Conservation (phyloP, 225 moss, liverwort and hornwort genomes). For the Lunularia cruciata region DNA sequence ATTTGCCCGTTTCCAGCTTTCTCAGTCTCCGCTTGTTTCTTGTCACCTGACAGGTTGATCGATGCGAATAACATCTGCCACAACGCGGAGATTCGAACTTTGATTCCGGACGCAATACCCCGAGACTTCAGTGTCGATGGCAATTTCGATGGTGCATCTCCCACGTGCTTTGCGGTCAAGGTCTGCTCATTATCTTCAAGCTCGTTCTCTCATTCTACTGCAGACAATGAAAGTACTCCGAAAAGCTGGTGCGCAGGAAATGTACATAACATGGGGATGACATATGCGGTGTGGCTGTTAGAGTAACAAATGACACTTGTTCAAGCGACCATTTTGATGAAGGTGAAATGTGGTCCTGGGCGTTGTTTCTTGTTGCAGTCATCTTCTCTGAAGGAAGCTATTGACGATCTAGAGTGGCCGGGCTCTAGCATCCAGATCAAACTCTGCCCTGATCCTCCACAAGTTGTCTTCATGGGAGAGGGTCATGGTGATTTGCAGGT, state of each 20-base stretch:
- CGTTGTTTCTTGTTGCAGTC: constrained; percentile 58
- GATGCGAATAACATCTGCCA: constrained; percentile 90
- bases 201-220: background rate
- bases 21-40: background rate
- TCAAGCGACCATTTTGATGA: background rate
- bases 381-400: constrained; percentile 79
- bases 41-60: constrained; percentile 57
- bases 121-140: constrained; percentile 78
- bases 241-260: too few relatives aligned
- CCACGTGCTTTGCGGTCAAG: constrained; percentile 94
- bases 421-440: constrained; percentile 81
- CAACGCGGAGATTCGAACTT: constrained; percentile 90
- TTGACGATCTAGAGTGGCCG: constrained; percentile 99
- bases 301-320: background rate
- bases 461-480: constrained; percentile 84
- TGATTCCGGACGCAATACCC: constrained; percentile 72
- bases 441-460: constrained; percentile 70
- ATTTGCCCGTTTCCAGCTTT: background rate
- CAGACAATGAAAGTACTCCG: background rate
- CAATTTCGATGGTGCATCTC: constrained; percentile 44
- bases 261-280: background rate
- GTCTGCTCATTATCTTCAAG: constrained; percentile 29
- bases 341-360: background rate
- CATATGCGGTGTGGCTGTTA: background rate
- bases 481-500: constrained; percentile 99